phyloP scores from a whole-genome alignment of 371 early-diverging fungal genomes.

The Caulochytrium protostelioides region DNA sequence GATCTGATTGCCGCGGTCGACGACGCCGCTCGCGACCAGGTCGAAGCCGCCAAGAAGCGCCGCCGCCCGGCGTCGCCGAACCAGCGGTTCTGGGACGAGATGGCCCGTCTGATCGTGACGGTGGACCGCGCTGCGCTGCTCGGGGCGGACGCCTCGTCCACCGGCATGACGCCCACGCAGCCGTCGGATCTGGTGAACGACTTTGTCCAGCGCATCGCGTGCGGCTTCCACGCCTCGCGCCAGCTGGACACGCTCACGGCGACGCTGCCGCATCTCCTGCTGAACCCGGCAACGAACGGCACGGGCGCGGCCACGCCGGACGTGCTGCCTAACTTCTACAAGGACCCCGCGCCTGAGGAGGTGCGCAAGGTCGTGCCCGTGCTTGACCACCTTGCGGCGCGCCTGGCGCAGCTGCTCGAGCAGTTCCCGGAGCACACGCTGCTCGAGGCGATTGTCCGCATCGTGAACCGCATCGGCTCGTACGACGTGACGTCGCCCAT shows the following conservation, averaged over 20 bases:
- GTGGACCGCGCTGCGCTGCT: too few species aligned
- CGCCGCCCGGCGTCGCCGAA: background rate
- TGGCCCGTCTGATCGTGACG: too few species aligned
- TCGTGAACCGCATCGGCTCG: conserved; percentile 43
- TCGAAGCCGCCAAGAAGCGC: background rate
- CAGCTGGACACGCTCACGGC: background rate
- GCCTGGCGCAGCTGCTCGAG: conserved; percentile 36
- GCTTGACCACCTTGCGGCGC: conserved; percentile 36
- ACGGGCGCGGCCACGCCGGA: background rate
- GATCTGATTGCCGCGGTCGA: too few species aligned
- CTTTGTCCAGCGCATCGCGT: too few species aligned
- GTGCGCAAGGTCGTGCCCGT: conserved; percentile 41
- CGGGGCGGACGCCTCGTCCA: too few species aligned
- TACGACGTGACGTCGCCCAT: conserved; percentile 66
- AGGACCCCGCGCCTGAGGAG: conserved; percentile 51
- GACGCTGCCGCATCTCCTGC: conserved; percentile 13
- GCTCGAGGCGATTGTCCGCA: conserved; percentile 41
- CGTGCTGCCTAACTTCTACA: conserved; percentile 80
- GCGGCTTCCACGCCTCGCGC: background rate
- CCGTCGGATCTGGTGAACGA: too few species aligned
- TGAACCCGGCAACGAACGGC: background rate
- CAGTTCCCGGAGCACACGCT: conserved; percentile 85
- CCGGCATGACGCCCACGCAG: too few species aligned
- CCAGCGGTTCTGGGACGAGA: background rate
- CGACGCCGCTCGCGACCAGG: too few species aligned